Evolutionary conservation across 768 basidiomycete species (phyloP), one percentile per base, ranked within the genome.

Genomic region (Galerina sulciceps): DNA sequence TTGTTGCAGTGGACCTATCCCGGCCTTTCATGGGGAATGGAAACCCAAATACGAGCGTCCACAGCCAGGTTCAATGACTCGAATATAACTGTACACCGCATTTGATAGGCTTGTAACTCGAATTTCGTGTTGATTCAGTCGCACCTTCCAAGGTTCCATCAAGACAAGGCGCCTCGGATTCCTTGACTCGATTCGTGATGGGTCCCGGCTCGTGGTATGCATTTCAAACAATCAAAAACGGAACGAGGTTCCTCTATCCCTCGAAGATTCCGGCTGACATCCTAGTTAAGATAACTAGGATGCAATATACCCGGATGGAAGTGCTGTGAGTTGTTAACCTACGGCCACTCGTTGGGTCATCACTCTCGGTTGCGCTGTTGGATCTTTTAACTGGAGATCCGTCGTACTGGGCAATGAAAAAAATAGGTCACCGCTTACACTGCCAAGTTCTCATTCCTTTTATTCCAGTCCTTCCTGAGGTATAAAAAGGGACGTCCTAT

Each of bases 301-400:
- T 49, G 14, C 42, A 15, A 36, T 46, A 46, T 34, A 37, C 41
- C 47, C 22, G 3, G 34, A 10, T 45, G 57, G 22, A 35, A 51
- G 43, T 18, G 42, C 52, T 22, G 49, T 35, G 35, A 50, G 20
- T n/a, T 44, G 17, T 3, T 14, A 52, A 8, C 8, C 8, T 31
- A 8, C 26, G 26, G 26, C 26, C 26, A 44, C 42, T 22, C 44
- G 38, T 57, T 20, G 11, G 40, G 48, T 49, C 43, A 26, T 51
- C 49, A 35, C 40, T 37, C 38, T 15, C 42, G 54, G 44, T 42
- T 45, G 57, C 57, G 57, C 26, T 57, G 42, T 31, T 51, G 36
- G 34, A 52, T 52, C 49, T 31, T 26, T 44, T 15, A 58, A 36
- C 26, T n/a, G 35, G 47, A 56, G 37, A 56, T 23, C 47, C 14